These are phyloP conservation scores for Psilocybe sp. DNA, from an alignment of 768 basidiomycete genomes.

Conservation along the genomic window DNA sequence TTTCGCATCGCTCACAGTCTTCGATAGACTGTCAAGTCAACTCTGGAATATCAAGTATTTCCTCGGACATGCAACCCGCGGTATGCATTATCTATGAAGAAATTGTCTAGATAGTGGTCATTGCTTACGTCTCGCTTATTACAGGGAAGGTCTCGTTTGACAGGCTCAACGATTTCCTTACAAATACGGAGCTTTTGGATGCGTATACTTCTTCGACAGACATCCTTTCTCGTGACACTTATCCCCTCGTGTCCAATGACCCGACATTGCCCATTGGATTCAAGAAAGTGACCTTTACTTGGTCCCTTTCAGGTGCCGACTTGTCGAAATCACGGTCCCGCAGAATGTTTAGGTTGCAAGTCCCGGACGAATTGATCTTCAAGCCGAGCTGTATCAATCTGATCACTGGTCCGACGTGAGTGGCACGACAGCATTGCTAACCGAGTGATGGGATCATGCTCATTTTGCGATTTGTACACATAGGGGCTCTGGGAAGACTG, in stretches of 20 bases:
- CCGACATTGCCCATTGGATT: constrained; percentile 41
- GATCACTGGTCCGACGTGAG: constrained; percentile 53
- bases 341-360: constrained; percentile 49
- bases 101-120: constrained; percentile 5
- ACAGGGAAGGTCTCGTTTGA: constrained; percentile 62
- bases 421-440: neutral
- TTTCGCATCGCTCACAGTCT: constrained; percentile 58
- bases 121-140: constrained; percentile 13
- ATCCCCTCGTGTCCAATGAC: neutral
- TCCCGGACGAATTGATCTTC: constrained; percentile 50
- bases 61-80: no score
- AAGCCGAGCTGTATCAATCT: constrained; percentile 51
- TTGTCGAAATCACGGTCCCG: constrained; percentile 37
- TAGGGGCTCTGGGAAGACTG: constrained; percentile 58
- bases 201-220: constrained; percentile 7
- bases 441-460: neutral
- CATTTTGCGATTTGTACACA: neutral
- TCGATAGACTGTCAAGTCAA: constrained; percentile 37
- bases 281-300: constrained; percentile 50
- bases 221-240: neutral
- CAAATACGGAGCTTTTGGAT: constrained; percentile 50
- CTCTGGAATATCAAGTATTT: no score
- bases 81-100: no score
- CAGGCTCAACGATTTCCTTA: constrained; percentile 42
- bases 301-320: constrained; percentile 37